Base-by-base conservation (phyloP, 257 asterid species). In the Craterostigma plantagineum region DNA sequence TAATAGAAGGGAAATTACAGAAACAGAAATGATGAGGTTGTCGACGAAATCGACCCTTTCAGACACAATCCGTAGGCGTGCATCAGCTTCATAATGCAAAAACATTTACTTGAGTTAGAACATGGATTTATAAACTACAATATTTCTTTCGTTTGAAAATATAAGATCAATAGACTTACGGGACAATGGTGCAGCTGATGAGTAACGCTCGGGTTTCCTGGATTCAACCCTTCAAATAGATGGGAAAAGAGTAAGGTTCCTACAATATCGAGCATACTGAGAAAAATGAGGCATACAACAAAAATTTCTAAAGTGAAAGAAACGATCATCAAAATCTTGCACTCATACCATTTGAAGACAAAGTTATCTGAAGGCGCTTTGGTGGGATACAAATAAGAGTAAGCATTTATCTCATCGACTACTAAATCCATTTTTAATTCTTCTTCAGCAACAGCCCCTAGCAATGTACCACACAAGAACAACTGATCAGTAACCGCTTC, bases 221-320 rank as follows among this genome's bases (percentile, higher is more conserved):
- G 97, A 81, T 73, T 87, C 97, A 77, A 64, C 98, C 98, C 98
- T 87, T 82, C 86, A 82, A 76, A 82, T 66, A 87, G 73, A 82
- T 7, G 61, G n/a, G 70, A 79, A 82, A 76, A 76, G 69, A 60
- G 85, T 79, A 64, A 87, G 95, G 81, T 55, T 82, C 92, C 78
- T 76, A 76, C 76, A 76, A 65, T 68, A 64, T 68, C 6, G 30
- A 2, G 6, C 4, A 23, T 23, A 2, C 30, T 6, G 30, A 6
- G 30, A 23, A 23, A 23, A 23, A 23, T 23, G 30, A 23, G 6
- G 4, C 6, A 23, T 6, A 6, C 30, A 23, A 23, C 6, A 23
- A 23, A 2, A 23, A 2, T 23, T 23, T 23, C 30, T 6, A 23
- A 23, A 6, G 6, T 23, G 30, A 23, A 23, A 6, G 30, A 23